Base-by-base conservation (phyloP, 805 yeast genomes). In the Yarrowia porcina region DNA sequence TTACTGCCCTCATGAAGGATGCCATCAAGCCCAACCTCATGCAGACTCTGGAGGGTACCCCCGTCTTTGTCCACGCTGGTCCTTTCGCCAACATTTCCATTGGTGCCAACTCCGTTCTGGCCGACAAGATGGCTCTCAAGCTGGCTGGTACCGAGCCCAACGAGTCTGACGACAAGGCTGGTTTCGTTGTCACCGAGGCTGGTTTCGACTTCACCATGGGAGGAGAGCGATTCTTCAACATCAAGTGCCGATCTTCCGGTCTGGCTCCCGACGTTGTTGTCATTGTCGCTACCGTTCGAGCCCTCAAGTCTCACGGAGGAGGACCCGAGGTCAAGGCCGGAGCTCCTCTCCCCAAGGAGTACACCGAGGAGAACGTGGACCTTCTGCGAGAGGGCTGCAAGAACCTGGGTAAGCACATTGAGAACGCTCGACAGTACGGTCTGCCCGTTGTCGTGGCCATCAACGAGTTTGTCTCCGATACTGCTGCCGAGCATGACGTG, bases 151-250 rank as follows among this genome's bases (percentile, higher is more conserved):
- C 83, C 32, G 83, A 82, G 64, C 76, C 79, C 42, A 76, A 80
- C 71, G 76, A 74, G 62, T 70, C 69, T 41, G 72, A 67, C 49
- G 71, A 72, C 38, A 65, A 69, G 54, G 73, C 77, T 17, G 98
- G 98, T 68, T 93, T 82, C 72, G 97, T 92, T 64, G 90, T 93
- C 65, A 93, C 98, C 56, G 98, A 93, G 75, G 97, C 98, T 50
- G 98, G 98, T 52, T 93, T 93, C 77, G 98, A 93, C 76, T 93
- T 94, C 80, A 93, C 97, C 61, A 93, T 93, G 97, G 98, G 98
- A 68, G 98, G 98, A 68, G 98, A 93, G 81, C 84, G 98, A 71
- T 93, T 93, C 79, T 85, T 93, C 76, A 90, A 93, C 78, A 93
- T 93, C 76, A 93, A 93, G 78, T 91, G 97, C 75, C 86, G 98